A percentile compares a stretch with the other conserved stretches of the same genome.
These are phyloP conservation scores for Mollisia scopiformis DNA, from an alignment of 2,329 filamentous ascomycete genomes.

Conservation along the genomic window DNA sequence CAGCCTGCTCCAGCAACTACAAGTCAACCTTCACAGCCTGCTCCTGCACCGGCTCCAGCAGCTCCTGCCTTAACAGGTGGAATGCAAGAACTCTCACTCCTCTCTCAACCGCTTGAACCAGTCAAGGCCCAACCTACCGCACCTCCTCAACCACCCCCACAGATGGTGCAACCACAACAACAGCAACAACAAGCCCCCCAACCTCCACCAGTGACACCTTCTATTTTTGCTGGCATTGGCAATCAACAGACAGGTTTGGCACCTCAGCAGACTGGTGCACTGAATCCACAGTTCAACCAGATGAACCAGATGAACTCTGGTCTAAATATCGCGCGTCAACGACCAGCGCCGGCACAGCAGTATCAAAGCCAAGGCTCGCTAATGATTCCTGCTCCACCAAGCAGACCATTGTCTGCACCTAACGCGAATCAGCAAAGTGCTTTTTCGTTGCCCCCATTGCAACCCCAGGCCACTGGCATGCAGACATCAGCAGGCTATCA, in stretches of 20 bases:
- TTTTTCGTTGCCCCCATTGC: conserved; percentile 75
- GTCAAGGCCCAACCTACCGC: conserved; percentile 42
- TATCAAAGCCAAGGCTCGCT: conserved; percentile 59
- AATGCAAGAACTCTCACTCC: conserved; percentile 68
- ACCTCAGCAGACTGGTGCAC: conserved; percentile 27
- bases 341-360: conserved; percentile 73
- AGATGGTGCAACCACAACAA: conserved; percentile 35
- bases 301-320: conserved; percentile 41
- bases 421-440: conserved; percentile 75
- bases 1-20: conserved; percentile 45
- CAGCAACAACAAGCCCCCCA: conserved; percentile 41
- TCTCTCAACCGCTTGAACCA: conserved; percentile 61
- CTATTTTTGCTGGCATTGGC: conserved; percentile 56
- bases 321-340: conserved; percentile 60
- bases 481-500: conserved; percentile 51
- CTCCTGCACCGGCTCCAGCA: conserved; percentile 43
- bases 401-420: conserved; percentile 84
- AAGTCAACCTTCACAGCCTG: conserved; percentile 41
- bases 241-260: conserved; percentile 51
- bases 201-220: conserved; percentile 56
- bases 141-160: conserved; percentile 32
- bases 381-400: conserved; percentile 75
- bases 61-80: conserved; percentile 67
- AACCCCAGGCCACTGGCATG: conserved; percentile 83
- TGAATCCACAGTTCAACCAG: conserved; percentile 40